Percentiles rank a stretch among this genome's conserved stretches.
Conservation (phyloP, 1,139 yeast species). For the Yamadazyma epiphylla region DNA sequence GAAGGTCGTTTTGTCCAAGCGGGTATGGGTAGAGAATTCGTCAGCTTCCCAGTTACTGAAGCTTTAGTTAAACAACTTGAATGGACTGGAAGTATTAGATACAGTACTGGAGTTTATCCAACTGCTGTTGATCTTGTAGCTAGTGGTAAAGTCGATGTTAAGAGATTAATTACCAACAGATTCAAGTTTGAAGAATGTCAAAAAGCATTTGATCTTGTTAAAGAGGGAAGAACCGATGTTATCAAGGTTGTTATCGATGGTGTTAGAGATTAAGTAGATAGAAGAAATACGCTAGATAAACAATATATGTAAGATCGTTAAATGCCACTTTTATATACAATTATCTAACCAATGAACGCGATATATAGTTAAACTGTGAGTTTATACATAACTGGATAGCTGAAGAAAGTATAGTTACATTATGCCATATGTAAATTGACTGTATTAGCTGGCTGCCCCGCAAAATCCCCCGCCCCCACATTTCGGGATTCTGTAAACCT, state of each 20-base stretch:
- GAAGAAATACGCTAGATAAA: background rate
- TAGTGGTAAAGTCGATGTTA: slow-evolving; percentile 31
- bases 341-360: no score
- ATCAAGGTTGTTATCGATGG: slow-evolving; percentile 65
- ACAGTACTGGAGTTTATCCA: slow-evolving; percentile 24
- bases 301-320: no score
- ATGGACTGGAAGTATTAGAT: slow-evolving; percentile 57
- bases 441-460: no score
- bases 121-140: slow-evolving; percentile 46
- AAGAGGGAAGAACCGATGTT: slow-evolving; percentile 41
- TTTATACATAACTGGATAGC: no score
- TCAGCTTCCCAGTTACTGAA: slow-evolving; percentile 64
- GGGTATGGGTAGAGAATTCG: slow-evolving; percentile 61
- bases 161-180: slow-evolving; percentile 63
- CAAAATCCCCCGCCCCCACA: no score
- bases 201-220: slow-evolving; percentile 68
- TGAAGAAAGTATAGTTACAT: no score
- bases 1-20: slow-evolving; percentile 66
- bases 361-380: no score
- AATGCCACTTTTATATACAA: no score
- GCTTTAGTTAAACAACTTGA: slow-evolving; percentile 61
- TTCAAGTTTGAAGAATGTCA: slow-evolving; percentile 65
- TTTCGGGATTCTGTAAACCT: no score
- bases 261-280: slow-evolving; percentile 5
- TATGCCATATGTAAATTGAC: no score